Evolutionary conservation across 2,329 filamentous ascomycete genomes (phyloP), one percentile per base, ranked within the genome.

Genomic region (Cladophialophora yegresii): DNA sequence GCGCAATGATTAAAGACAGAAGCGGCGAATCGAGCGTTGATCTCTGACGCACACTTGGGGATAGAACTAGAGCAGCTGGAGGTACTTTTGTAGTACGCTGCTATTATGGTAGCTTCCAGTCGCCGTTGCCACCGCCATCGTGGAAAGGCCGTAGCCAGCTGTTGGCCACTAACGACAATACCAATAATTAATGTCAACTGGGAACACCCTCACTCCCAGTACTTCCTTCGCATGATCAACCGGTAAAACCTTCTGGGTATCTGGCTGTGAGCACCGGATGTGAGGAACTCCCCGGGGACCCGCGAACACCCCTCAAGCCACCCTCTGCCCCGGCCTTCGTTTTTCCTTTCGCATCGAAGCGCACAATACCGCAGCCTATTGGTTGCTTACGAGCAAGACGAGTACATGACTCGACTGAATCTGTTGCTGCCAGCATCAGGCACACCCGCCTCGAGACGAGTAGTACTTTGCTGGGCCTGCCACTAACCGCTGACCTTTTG

Each of bases 1-100:
- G 36, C 43, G 58, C 50, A 30, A 33, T 26, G 54, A 56, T 16
- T 12, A 54, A 59, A 26, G 57, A 59, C n/a, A 43, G 22, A 54
- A 26, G 58, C 45, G 58, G 49, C 49, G 50, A 54, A 26, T 22
- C 36, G 13, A 45, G 5, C 49, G 58, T 54, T 54, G 58, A 61
- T 54, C 58, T 54, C 58, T 61, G 58, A 61, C 58, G 58, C 49
- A 61, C 53, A 58, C 40, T 58, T 58, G 43, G 32, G 58, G 40
- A 51, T 40, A 61, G 58, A 53, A 60, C 28, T 54, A 54, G 49
- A 51, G 23, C 22, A n/a, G 45, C 12, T 12, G 22, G 57, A 59
- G 57, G 57, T 59, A 59, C 57, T 59, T 59, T 59, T 59, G 57
- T 51, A 59, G 57, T n/a, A 16, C 22, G 28, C 4, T 43, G 36